Conservation (phyloP, 176 grass and related monocot species). For the Bolboschoenus planiculmis region DNA sequence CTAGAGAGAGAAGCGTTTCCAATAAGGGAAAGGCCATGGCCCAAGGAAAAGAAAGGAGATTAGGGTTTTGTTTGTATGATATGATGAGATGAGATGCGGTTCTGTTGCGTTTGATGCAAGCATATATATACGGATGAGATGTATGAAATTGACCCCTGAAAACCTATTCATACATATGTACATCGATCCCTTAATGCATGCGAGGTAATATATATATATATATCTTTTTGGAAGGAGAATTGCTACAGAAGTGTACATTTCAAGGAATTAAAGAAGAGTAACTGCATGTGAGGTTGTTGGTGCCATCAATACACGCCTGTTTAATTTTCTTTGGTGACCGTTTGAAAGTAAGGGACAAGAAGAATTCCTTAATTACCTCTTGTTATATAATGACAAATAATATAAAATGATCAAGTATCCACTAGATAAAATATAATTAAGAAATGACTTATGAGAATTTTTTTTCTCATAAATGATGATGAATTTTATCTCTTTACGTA, state of each 20-base stretch:
- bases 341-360: background rate
- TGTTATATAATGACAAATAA: background rate
- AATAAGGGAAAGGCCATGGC: conserved; percentile 13
- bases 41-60: conserved; percentile 18
- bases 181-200: background rate
- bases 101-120: conserved; percentile 52
- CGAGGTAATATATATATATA: background rate
- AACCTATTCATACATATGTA: background rate
- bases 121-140: background rate
- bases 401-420: background rate
- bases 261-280: background rate
- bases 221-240: conserved; percentile 15
- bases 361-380: background rate
- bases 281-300: conserved; percentile 19
- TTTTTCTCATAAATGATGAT: too few relatives aligned
- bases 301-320: background rate
- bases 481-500: too few relatives aligned
- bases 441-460: too few relatives aligned
- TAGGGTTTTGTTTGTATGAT: background rate
- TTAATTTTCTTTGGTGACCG: background rate
- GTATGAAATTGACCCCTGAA: conserved; percentile 21
- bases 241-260: conserved; percentile 1
- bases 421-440: too few relatives aligned
- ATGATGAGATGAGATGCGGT: background rate
- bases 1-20: conserved; percentile 14